Base-by-base conservation (phyloP, 371 early-diverging fungal species). In the Zychaea mexicana region DNA sequence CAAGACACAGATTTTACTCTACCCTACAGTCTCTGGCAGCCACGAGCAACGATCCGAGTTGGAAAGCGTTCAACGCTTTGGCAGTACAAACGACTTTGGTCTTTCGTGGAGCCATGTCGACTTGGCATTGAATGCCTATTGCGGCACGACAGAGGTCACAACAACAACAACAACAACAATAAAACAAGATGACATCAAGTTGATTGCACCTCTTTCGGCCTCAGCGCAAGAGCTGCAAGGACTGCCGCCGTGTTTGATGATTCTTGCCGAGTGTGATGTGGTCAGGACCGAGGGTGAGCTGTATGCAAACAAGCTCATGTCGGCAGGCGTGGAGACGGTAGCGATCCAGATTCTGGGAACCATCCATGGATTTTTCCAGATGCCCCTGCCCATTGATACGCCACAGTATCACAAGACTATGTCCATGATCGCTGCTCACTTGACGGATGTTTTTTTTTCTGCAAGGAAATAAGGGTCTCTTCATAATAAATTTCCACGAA, bases 231-330 rank as follows among this genome's bases (percentile, higher is more conserved):
- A 64, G 1, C 64, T 79, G 15, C 21, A 68, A 42, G 75, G 70
- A 1, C 52, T 79, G 13, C 73, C 80, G 0, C 73, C 71, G 1
- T 67, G 74, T 15, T 36, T 79, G 22, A 33, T 79, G 0, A 60
- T 75, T 4, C 71, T 69, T 6, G 75, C 73, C 21, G 75, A 77
- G 39, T 60, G 19, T 4, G 80, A 79, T 65, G 64, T 69, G 0
- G 52, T 77, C 32, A 66, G 77, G 46, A 66, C 66, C 42, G 80
- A 79, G 30, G 73, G 69, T 22, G 80, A 79, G 38, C 54, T 45
- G 0, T 79, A 71, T 58, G 75, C 61, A 2, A 57, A 47, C 0
- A 65, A 62, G 10, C 32, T 79, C 3, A 32, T 28, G 6, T 9
- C 59, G 27, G 80, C 77, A 3, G 73, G 70, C 19, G 73, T 73